Evolutionary conservation across 2,329 filamentous ascomycete genomes (phyloP), one percentile per base, ranked within the genome.

Genomic region (Penicillium frequentans): DNA sequence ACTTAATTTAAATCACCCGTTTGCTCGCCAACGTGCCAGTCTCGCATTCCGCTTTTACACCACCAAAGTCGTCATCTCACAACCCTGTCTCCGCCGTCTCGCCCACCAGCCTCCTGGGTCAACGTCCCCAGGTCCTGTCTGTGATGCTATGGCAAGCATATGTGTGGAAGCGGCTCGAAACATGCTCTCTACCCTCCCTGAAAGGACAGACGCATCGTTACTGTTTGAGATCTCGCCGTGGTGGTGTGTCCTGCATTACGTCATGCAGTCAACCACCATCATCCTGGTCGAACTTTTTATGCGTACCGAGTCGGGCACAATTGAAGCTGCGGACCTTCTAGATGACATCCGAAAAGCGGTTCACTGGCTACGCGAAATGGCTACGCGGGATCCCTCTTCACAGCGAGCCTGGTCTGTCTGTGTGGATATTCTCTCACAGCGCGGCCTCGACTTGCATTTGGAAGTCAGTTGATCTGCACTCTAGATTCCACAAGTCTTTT

Each of bases 21-120:
- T 70, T 37, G 65, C 71, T 26, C 68, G 72, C 47, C 68, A 72
- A 49, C 69, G 75, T 24, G 57, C 71, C 29, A 64, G 66, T 55
- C 65, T 79, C 10, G 76, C 70, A 5, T 75, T 79, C 58, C 67
- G 68, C 51, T 79, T 74, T 61, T 77, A 77, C 55, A 76, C 75
- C 52, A 71, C 73, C n/a, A 76, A 74, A 51, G 70, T 77, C 48
- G 68, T 77, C 13, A 73, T 78, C 26, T 68, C 75, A 44, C 76
- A 78, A 44, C 77, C 77, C 27, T 79, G 75, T 55, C 71, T 79
- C 14, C 76, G 73, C 54, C 72, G 71, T 16, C 60, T 73, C 19
- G 69, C 72, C 23, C 69, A 68, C 35, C 68, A 70, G 27, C 56
- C 70, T 19, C 9, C 24, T 7, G 52, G 33, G 8, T 23, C 24